These are phyloP conservation scores for Corynespora cassiicola DNA, from an alignment of 2,329 filamentous ascomycete genomes.

Conservation along the genomic window DNA sequence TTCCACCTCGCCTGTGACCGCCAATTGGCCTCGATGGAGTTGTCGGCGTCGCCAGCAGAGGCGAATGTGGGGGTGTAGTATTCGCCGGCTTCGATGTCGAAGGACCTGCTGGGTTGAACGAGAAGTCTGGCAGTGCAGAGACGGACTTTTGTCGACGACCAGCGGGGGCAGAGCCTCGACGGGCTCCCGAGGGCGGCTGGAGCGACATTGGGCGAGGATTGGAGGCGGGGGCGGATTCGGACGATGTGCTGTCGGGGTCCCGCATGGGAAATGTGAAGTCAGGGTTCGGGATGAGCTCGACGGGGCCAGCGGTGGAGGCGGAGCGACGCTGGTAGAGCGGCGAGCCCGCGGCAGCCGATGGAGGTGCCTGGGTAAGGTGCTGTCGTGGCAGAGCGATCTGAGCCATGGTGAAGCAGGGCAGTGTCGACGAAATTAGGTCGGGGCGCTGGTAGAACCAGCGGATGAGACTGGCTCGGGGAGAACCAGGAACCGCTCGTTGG, in stretches of 20 bases:
- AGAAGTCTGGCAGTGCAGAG: conserved; percentile 55
- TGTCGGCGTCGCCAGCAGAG: conserved; percentile 40
- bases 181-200: conserved; percentile 40
- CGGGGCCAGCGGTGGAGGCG: conserved; percentile 37
- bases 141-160: conserved; percentile 49
- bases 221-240: conserved; percentile 40
- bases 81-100: conserved; percentile 36
- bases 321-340: conserved; percentile 45
- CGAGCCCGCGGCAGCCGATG: conserved; percentile 40
- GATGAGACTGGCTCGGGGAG: conserved; percentile 27
- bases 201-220: conserved; percentile 45
- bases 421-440: conserved; percentile 36
- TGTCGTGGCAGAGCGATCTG: conserved; percentile 48
- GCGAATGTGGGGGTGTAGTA: conserved; percentile 47
- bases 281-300: conserved; percentile 56
- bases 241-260: conserved; percentile 32
- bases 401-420: conserved; percentile 39
- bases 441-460: conserved; percentile 26
- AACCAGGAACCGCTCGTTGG: conserved; percentile 27
- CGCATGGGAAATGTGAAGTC: conserved; percentile 57
- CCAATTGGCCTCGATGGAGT: conserved; percentile 64
- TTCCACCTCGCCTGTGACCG: conserved; percentile 75
- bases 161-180: conserved; percentile 39
- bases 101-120: conserved; percentile 56
- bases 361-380: conserved; percentile 44